These are phyloP conservation scores for Mucor lusitanicus DNA, from an alignment of 371 early-diverging fungal species.

Conservation along the genomic window DNA sequence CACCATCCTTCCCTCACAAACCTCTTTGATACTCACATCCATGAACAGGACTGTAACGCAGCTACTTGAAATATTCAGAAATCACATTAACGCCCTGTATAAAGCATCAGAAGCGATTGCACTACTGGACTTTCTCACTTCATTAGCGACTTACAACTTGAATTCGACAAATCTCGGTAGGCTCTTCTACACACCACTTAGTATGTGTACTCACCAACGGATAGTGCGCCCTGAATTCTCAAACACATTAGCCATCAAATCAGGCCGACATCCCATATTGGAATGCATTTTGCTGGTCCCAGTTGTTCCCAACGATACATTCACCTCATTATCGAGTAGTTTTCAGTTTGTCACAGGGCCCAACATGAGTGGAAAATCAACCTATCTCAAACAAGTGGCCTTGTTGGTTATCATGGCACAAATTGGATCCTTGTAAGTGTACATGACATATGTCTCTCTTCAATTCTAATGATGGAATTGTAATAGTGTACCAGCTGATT, in stretches of 20 bases:
- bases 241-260: slow-evolving; percentile 75
- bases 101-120: slow-evolving; percentile 82
- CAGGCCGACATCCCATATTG: slow-evolving; percentile 83
- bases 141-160: slow-evolving; percentile 71
- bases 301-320: slow-evolving; percentile 82
- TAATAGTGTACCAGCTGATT: slow-evolving; percentile 86
- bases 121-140: slow-evolving; percentile 77
- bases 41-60: slow-evolving; percentile 59
- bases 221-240: slow-evolving; percentile 82
- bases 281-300: slow-evolving; percentile 53
- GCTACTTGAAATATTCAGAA: slow-evolving; percentile 58
- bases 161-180: slow-evolving; percentile 51
- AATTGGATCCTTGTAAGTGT: slow-evolving; percentile 81
- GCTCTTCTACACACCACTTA: not conserved
- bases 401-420: slow-evolving; percentile 93
- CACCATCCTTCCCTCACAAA: not conserved
- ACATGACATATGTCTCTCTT: not conserved
- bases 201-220: not conserved
- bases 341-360: slow-evolving; percentile 96
- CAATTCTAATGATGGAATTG: not conserved
- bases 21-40: not conserved
- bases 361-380: slow-evolving; percentile 98
- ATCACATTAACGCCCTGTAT: slow-evolving; percentile 70
- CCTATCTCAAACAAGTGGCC: slow-evolving; percentile 92
- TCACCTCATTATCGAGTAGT: slow-evolving; percentile 61